Conservation (phyloP, 2,329 filamentous ascomycete species). For the Pseudogymnoascus sp. region DNA sequence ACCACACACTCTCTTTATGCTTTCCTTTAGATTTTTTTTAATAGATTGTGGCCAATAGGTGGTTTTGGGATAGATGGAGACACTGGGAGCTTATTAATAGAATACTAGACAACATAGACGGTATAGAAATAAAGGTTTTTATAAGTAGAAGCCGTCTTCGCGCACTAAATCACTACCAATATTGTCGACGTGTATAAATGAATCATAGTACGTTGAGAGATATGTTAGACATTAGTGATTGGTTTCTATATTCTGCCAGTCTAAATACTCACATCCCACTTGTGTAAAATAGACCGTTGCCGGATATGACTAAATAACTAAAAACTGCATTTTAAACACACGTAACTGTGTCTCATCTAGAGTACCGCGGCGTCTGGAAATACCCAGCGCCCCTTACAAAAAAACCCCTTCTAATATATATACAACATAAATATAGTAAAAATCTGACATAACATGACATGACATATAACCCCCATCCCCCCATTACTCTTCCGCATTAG, state of each 20-base stretch:
- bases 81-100: neutral
- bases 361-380: neutral
- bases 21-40: conserved; percentile 6
- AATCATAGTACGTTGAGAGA: neutral
- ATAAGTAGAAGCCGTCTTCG: neutral
- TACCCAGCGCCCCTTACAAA: neutral
- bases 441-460: neutral
- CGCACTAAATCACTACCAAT: neutral
- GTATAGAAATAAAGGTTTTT: neutral
- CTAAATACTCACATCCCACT: neutral
- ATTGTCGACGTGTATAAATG: neutral
- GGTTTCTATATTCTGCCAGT: neutral
- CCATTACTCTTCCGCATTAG: neutral
- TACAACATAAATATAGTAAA: too few species aligned
- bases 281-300: neutral
- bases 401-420: neutral
- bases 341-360: neutral
- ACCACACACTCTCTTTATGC: neutral
- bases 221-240: conserved; percentile 6
- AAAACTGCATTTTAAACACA: neutral
- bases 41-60: neutral
- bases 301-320: neutral
- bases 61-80: neutral
- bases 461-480: neutral
- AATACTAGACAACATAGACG: neutral